A percentile compares a stretch with the other conserved stretches of the same genome.
phyloP scores from a whole-genome alignment of 2,329 filamentous ascomycete species.

The Trichoderma harzianum region DNA sequence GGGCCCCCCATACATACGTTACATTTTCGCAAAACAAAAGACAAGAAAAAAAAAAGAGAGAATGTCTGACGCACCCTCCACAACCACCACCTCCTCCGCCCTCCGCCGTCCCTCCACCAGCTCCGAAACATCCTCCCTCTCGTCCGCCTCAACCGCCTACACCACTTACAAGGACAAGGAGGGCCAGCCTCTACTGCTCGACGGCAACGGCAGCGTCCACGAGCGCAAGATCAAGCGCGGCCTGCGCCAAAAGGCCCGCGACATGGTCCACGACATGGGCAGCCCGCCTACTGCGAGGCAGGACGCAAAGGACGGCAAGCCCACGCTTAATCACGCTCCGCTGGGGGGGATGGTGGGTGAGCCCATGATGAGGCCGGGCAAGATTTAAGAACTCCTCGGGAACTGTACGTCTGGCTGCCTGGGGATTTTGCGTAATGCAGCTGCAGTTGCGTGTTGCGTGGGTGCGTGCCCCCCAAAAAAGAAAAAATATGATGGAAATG shows the following conservation, averaged over 20 bases:
- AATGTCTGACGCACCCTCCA: slow-evolving; percentile 5
- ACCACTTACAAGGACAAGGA: slow-evolving; percentile 28
- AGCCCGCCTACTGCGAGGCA: slow-evolving; percentile 32
- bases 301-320: slow-evolving; percentile 32
- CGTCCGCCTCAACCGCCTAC: slow-evolving; percentile 32
- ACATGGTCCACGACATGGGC: slow-evolving; percentile 33
- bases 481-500: neutral
- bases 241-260: slow-evolving; percentile 33
- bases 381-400: slow-evolving; percentile 10
- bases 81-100: neutral
- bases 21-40: neutral
- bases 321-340: slow-evolving; percentile 29
- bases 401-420: too few species aligned
- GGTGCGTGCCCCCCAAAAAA: too few species aligned
- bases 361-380: slow-evolving; percentile 25
- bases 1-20: neutral
- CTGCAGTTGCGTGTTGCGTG: too few species aligned
- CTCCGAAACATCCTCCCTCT: slow-evolving; percentile 31
- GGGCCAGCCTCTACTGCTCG: neutral
- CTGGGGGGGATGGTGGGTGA: slow-evolving; percentile 27
- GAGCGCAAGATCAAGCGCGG: slow-evolving; percentile 23
- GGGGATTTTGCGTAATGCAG: too few species aligned
- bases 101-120: slow-evolving; percentile 28
- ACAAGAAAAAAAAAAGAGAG: neutral
- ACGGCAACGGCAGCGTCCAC: neutral